phyloP scores from a whole-genome alignment of 768 basidiomycete genomes.

The Collybiopsis luxurians region DNA sequence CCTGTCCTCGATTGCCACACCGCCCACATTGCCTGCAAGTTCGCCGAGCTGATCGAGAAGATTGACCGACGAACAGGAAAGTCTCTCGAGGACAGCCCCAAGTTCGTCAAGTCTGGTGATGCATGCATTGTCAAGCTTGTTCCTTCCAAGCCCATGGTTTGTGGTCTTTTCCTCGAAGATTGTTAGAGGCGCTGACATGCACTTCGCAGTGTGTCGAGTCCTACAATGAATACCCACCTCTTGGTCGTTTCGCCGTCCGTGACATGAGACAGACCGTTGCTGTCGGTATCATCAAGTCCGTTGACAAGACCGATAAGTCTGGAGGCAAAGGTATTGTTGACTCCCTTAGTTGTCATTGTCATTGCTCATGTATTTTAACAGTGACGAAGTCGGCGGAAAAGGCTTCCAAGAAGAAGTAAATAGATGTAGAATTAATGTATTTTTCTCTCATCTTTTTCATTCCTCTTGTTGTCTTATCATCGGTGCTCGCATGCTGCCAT shows the following conservation, averaged over 20 bases:
- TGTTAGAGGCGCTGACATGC: conserved; percentile 21
- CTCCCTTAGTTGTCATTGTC: not conserved
- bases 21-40: conserved; percentile 99
- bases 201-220: conserved; percentile 65
- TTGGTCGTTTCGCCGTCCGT: conserved; percentile 99
- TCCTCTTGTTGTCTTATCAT: conserved; percentile 25
- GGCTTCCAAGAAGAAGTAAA: conserved; percentile 94
- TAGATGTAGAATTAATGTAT: conserved; percentile 75
- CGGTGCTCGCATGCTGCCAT: conserved; percentile 6
- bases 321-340: conserved; percentile 69
- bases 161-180: conserved; percentile 14
- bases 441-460: conserved; percentile 49
- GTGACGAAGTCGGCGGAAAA: conserved; percentile 97
- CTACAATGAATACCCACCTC: conserved; percentile 97
- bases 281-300: conserved; percentile 97
- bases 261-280: conserved; percentile 99
- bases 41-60: conserved; percentile 97
- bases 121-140: conserved; percentile 98
- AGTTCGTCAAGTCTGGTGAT: conserved; percentile 99
- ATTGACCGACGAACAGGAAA: conserved; percentile 99
- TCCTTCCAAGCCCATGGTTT: conserved; percentile 90
- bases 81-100: conserved; percentile 81
- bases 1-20: conserved; percentile 99
- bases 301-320: conserved; percentile 90
- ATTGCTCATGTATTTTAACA: conserved; percentile 23